Conservation (phyloP, 805 yeast species). For the Wickerhamomyces mucosus region DNA sequence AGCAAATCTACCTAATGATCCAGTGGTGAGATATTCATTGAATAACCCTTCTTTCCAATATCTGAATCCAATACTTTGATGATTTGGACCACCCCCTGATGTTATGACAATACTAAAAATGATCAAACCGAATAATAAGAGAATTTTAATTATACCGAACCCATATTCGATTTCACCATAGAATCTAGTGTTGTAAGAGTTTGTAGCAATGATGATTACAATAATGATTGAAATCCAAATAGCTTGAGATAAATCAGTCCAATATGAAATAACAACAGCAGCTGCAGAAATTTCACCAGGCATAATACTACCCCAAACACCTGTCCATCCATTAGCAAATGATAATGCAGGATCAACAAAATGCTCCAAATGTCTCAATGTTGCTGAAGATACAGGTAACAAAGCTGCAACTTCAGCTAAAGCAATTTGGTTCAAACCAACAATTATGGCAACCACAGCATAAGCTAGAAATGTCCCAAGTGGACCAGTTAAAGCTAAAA, state of each 20-base stretch:
- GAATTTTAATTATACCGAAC: constrained; percentile 47
- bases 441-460: constrained; percentile 25
- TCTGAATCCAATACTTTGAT: constrained; percentile 26
- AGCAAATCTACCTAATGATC: constrained; percentile 43
- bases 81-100: constrained; percentile 51
- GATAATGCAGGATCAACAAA: constrained; percentile 36
- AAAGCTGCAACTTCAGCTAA: constrained; percentile 30
- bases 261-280: constrained; percentile 36
- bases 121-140: constrained; percentile 52
- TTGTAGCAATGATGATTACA: constrained; percentile 25
- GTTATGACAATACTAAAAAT: constrained; percentile 44
- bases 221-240: constrained; percentile 36
- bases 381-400: constrained; percentile 29
- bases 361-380: constrained; percentile 27
- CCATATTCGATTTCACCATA: constrained; percentile 50
- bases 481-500: constrained; percentile 27
- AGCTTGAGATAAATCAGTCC: constrained; percentile 36
- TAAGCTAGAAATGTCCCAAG: constrained; percentile 27
- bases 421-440: constrained; percentile 30
- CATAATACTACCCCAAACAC: constrained; percentile 29
- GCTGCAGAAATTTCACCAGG: constrained; percentile 38
- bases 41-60: constrained; percentile 25
- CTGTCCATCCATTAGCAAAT: constrained; percentile 37
- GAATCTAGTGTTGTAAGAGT: constrained; percentile 27
- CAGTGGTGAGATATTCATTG: constrained; percentile 21